These are phyloP conservation scores for Podaxis rugospora DNA, from an alignment of 768 basidiomycete species.

Conservation along the genomic window DNA sequence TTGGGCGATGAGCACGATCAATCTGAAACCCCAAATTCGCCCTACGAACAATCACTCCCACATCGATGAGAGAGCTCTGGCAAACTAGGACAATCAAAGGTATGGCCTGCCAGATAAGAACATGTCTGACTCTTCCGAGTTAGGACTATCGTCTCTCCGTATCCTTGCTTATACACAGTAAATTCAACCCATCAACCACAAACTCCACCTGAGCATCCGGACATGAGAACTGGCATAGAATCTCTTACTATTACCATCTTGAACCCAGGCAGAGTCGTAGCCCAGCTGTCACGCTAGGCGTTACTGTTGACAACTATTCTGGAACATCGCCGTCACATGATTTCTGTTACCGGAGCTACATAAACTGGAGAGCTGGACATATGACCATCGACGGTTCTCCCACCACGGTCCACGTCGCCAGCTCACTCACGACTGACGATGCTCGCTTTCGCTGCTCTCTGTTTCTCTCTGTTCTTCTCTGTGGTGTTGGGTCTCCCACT, in stretches of 20 bases:
- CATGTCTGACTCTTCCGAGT: background rate
- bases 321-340: slow-evolving; percentile 11
- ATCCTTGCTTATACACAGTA: background rate
- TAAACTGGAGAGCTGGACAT: slow-evolving; percentile 21
- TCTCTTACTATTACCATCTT: slow-evolving; percentile 2
- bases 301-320: slow-evolving; percentile 1
- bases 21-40: background rate
- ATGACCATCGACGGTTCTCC: slow-evolving; percentile 13
- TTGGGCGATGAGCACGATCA: background rate
- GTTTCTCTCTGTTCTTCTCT: slow-evolving; percentile 25
- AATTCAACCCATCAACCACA: background rate
- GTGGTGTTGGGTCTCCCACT: slow-evolving; percentile 33
- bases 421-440: slow-evolving; percentile 16
- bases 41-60: too few species aligned
- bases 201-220: background rate
- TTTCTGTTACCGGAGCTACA: slow-evolving; percentile 14
- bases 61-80: too few species aligned
- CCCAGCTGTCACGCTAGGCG: slow-evolving; percentile 5
- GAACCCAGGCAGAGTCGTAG: background rate
- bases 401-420: slow-evolving; percentile 17
- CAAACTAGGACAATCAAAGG: background rate
- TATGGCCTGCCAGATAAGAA: background rate
- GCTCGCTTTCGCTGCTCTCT: slow-evolving; percentile 24
- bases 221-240: slow-evolving; percentile 1
- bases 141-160: background rate